Evolutionary conservation across 495 filamentous ascomycete species (phyloP).

Genomic region (Hyaloscypha bicolor): DNA sequence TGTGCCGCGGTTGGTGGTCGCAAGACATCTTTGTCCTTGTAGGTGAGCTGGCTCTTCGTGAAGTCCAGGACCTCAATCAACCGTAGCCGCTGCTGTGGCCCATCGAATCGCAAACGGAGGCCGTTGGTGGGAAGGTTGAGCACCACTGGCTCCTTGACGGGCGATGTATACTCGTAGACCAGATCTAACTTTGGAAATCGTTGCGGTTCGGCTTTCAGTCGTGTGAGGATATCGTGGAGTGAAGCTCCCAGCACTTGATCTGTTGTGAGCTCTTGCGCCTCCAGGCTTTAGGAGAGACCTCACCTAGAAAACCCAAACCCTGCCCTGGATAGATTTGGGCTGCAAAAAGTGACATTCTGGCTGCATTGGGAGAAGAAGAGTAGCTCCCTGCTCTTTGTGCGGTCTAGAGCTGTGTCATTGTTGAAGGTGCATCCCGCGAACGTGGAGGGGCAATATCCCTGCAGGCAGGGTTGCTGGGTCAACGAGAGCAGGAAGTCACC

Average conservation of each 20-base stretch:
- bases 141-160: constrained; percentile 70
- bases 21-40: constrained; percentile 84
- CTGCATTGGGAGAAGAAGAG: constrained; percentile 18
- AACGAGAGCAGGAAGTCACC: neutral
- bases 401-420: neutral
- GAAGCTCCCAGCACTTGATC: constrained; percentile 79
- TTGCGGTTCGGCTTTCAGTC: constrained; percentile 81
- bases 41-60: constrained; percentile 75
- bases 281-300: neutral
- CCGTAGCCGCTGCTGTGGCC: constrained; percentile 86
- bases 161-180: constrained; percentile 68
- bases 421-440: constrained; percentile 2
- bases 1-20: constrained; percentile 58
- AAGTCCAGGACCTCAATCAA: constrained; percentile 92
- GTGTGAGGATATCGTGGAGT: constrained; percentile 82
- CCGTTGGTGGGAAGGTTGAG: constrained; percentile 82
- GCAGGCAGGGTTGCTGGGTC: neutral
- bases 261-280: neutral
- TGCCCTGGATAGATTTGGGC: constrained; percentile 76
- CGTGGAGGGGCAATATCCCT: neutral
- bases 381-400: neutral
- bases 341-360: constrained; percentile 56
- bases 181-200: constrained; percentile 82
- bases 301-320: constrained; percentile 79
- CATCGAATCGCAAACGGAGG: constrained; percentile 88